phyloP scores from a whole-genome alignment of 1,139 yeast species.

The Taiozyma sp. region DNA sequence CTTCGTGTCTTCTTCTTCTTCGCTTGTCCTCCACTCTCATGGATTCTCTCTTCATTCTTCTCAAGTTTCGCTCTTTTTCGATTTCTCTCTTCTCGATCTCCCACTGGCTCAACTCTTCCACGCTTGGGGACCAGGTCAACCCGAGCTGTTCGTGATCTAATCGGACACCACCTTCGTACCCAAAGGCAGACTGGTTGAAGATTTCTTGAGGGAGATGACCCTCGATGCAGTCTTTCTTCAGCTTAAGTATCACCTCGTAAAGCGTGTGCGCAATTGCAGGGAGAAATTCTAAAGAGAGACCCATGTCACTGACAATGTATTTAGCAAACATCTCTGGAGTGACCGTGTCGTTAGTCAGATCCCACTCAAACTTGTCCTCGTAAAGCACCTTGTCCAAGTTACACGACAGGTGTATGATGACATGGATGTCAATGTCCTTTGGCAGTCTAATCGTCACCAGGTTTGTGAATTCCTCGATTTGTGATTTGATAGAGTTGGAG shows the following conservation, averaged over 20 bases:
- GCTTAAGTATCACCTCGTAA: conserved; percentile 69
- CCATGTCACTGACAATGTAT: conserved; percentile 78
- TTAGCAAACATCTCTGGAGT: conserved; percentile 86
- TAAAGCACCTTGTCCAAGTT: conserved; percentile 78
- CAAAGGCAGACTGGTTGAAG: conserved; percentile 53
- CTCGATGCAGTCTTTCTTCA: conserved; percentile 83
- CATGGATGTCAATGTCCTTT: conserved; percentile 62
- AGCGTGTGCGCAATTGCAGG: conserved; percentile 89
- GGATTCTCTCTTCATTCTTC: conserved; percentile 89
- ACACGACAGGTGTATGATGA: conserved; percentile 74
- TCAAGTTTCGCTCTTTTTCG: conserved; percentile 86
- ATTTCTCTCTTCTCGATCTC: conserved; percentile 94
- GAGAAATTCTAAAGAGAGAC: conserved; percentile 76
- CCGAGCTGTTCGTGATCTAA: conserved; percentile 55
- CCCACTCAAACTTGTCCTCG: conserved; percentile 97
- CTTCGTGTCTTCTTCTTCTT: conserved; percentile 52
- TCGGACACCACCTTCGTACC: conserved; percentile 58
- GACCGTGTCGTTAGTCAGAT: conserved; percentile 51
- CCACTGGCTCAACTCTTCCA: conserved; percentile 82
- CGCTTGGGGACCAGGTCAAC: conserved; percentile 84
- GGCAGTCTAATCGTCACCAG: conserved; percentile 61
- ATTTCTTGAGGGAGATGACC: conserved; percentile 61
- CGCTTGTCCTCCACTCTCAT: conserved; percentile 57
- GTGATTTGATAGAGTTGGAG: conserved; percentile 67
- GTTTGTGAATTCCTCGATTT: conserved; percentile 69